phyloP scores from a whole-genome alignment of 2,329 filamentous ascomycete genomes.

The Trichoderma sp. region DNA sequence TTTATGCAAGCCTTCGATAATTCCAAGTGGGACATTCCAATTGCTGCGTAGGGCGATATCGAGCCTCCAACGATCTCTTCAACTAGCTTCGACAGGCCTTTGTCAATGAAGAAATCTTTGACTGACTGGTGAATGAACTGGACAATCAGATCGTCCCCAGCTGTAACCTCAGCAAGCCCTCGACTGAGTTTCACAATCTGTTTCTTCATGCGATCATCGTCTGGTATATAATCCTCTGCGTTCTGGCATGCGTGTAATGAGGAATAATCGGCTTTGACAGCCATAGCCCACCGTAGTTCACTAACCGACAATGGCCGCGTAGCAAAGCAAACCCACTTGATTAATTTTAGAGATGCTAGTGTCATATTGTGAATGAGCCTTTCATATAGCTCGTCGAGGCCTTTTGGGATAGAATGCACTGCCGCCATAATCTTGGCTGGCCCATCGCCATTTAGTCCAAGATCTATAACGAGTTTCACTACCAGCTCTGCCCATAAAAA shows the following conservation, averaged over 20 bases:
- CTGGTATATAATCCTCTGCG: conserved; percentile 23
- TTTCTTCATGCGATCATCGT: conserved; percentile 24
- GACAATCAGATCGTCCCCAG: conserved; percentile 22
- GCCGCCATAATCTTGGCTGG: conserved; percentile 26
- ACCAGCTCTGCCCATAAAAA: conserved; percentile 42
- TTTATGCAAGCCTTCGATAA: conserved; percentile 31
- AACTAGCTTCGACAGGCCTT: conserved; percentile 21
- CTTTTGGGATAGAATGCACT: conserved; percentile 27
- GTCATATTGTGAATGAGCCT: conserved; percentile 28
- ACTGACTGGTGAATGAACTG: conserved; percentile 41
- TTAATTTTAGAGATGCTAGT: conserved; percentile 28
- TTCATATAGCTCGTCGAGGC: conserved; percentile 31
- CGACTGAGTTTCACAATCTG: conserved; percentile 30
- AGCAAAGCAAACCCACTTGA: conserved; percentile 39
- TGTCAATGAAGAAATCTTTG: conserved; percentile 36
- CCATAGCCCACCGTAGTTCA: conserved; percentile 37
- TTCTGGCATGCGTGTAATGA: conserved; percentile 28
- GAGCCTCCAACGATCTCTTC: conserved; percentile 13
- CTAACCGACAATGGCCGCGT: conserved; percentile 28
- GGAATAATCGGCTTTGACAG: conserved; percentile 27
- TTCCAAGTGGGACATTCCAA: conserved; percentile 25
- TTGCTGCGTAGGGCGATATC: too few species aligned
- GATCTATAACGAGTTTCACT: conserved; percentile 2
- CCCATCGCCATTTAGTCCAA: conserved; percentile 15
- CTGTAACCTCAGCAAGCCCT: conserved; percentile 32